These are phyloP conservation scores for Uncinocarpus reesii DNA, from an alignment of 2,329 filamentous ascomycete species.

Conservation along the genomic window DNA sequence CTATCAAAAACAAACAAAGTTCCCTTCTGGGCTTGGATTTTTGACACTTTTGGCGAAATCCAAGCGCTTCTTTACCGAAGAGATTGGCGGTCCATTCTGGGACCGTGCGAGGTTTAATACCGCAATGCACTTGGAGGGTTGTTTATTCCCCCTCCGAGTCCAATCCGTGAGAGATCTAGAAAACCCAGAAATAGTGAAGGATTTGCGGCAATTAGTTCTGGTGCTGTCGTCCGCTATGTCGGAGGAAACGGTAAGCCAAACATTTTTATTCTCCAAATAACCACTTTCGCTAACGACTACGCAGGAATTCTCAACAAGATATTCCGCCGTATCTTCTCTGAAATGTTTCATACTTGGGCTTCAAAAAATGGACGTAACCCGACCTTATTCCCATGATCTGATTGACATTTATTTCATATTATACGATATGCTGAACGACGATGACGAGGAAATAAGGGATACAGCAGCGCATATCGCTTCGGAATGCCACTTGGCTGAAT, in stretches of 20 bases:
- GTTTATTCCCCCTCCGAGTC: slow-evolving; percentile 26
- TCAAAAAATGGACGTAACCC: slow-evolving; percentile 18
- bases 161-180: slow-evolving; percentile 14
- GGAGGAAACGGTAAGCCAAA: slow-evolving; percentile 38
- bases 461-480: slow-evolving; percentile 42
- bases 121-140: slow-evolving; percentile 31
- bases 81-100: slow-evolving; percentile 22
- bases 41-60: slow-evolving; percentile 14
- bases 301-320: slow-evolving; percentile 33
- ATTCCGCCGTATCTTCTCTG: slow-evolving; percentile 30
- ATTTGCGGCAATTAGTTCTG: slow-evolving; percentile 26
- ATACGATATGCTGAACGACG: slow-evolving; percentile 72
- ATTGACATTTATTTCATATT: slow-evolving; percentile 54
- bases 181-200: slow-evolving; percentile 17
- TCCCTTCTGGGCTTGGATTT: slow-evolving; percentile 20
- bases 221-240: slow-evolving; percentile 31
- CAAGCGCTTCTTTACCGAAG: slow-evolving; percentile 5
- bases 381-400: slow-evolving; percentile 26
- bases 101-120: slow-evolving; percentile 31
- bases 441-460: slow-evolving; percentile 79
- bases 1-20: slow-evolving; percentile 20
- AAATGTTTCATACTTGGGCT: slow-evolving; percentile 37
- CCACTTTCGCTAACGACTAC: not conserved
- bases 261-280: not conserved
- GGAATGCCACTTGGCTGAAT: slow-evolving; percentile 25